Evolutionary conservation across 2,329 filamentous ascomycete species (phyloP), one percentile per base, ranked within the genome.

Genomic region (Spiromastix sp.): DNA sequence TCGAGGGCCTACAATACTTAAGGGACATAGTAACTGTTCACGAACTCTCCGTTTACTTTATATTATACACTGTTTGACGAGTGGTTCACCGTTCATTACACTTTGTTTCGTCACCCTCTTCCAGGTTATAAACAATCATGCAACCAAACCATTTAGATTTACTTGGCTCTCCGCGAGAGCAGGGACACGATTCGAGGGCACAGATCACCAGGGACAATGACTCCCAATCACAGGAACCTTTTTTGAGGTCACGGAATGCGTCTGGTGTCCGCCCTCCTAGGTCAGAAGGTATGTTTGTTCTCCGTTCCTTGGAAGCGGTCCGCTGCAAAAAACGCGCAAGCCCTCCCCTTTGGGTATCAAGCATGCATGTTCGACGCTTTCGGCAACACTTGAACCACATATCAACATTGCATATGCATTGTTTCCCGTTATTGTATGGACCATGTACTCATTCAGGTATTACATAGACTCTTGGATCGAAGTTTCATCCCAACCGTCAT

Each of bases 401-500:
- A 12, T 19, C 16, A 8, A 28, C 16, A n/a, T 16, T 30, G 12
- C 5, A 26, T 28, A 36, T 29, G 20, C 12, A 15, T 25, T 36
- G 10, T 8, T 22, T n/a, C 21, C 21, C 21, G 7, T n/a, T 7
- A 7, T 24, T 29, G 17, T 10, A 21, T 28, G 12, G 27, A 42
- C 41, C 38, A 60, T 64, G 56, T 63, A 62, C 58, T 66, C 60
- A 64, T 56, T 60, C 20, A 56, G 51, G 30, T 59, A 61, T 49
- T 64, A 63, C 38, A 46, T 67, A 87, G 91, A 96, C 65, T 95
- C 91, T 6, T 98, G 91, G 91, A 77, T 96, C 48, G 89, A 98
- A 58, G 78, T 98, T 41, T 77, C 82, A 30, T 95, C 89, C 3
- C 85, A 91, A 49, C 86, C 89, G 5, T 95, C 89, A 0, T 93